A percentile compares a stretch with the other conserved stretches of the same genome.
Evolutionary conservation across 768 basidiomycete genomes (phyloP).

Genomic region (Chlorophyllum brunneum): DNA sequence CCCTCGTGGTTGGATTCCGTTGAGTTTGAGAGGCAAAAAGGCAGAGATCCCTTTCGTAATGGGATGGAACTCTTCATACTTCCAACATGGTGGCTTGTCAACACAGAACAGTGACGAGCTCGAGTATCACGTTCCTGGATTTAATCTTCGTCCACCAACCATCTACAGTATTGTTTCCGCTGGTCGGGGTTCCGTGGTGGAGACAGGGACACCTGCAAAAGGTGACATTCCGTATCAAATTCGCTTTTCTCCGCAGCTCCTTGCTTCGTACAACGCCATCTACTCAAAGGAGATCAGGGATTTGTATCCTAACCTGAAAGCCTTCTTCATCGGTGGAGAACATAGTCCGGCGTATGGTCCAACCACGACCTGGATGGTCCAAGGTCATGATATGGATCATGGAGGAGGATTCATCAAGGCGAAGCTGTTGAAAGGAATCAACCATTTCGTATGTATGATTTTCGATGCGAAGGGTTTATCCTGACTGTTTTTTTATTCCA

Average conservation of each 20-base stretch:
- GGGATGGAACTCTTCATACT: constrained; percentile 12
- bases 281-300: background rate
- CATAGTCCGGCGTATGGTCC: background rate
- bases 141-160: background rate
- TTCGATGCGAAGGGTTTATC: background rate
- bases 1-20: constrained; percentile 7
- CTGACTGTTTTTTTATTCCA: no score
- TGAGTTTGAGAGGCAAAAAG: background rate
- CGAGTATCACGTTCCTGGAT: constrained; percentile 2
- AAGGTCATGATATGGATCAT: background rate
- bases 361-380: background rate
- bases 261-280: background rate
- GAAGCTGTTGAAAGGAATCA: background rate
- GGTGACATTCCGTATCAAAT: background rate
- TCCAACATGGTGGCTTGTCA: constrained; percentile 8
- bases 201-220: background rate
- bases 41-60: constrained; percentile 9
- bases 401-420: constrained; percentile 1
- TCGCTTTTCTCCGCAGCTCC: background rate
- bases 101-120: background rate
- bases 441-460: constrained; percentile 3
- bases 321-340: background rate
- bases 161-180: background rate
- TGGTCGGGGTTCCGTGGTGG: background rate
- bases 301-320: constrained; percentile 2